Base-by-base conservation (phyloP, 768 basidiomycete genomes). In the Mycena galopus region DNA sequence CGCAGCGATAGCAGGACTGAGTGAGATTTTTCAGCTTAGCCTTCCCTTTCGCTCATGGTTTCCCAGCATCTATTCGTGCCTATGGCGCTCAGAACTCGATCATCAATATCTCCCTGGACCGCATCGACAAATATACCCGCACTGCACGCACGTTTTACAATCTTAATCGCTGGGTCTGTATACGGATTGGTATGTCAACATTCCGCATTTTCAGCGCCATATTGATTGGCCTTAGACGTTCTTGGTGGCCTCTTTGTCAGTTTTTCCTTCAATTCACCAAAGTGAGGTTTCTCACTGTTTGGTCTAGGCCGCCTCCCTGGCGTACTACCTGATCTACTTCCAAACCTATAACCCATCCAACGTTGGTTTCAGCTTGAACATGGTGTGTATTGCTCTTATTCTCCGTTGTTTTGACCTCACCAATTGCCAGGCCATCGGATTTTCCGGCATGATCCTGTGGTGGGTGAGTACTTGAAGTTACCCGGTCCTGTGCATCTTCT, bases 371-470 rank as follows among this genome's bases (percentile, higher is more conserved):
- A 81, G 82, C 8, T 80, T 89, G 27, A 82, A 79, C 42, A 86
- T 88, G 69, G 85, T 86, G 50, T 53, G 67, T 57, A 12, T 29
- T 47, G 53, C 19, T 50, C 12, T 7, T 65, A 23, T 50, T 19
- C 65, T 27, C 27, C 1, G 25, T 53, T 50, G 47, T 8, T 63
- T n/a, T 17, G 12, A 51, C 6, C 62, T 64, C 29, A 53, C 19
- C 19, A 42, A 61, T n/a, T 47, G 23, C 6, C 55, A 65, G 67
- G 67, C 75, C n/a, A 86, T 88, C 57, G 82, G 81, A 9, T 89
- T 90, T 78, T 86, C 85, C 44, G 75, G 80, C 27, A 75, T 85
- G 80, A 87, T 89, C 60, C 76, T 90, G 63, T 84, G 81, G 78
- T 78, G 76, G 77, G 79, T 80, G 21, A 66, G 63, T 73, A 30